Conservation (phyloP, 2,329 filamentous ascomycete genomes). For the Botrytis cinerea region DNA sequence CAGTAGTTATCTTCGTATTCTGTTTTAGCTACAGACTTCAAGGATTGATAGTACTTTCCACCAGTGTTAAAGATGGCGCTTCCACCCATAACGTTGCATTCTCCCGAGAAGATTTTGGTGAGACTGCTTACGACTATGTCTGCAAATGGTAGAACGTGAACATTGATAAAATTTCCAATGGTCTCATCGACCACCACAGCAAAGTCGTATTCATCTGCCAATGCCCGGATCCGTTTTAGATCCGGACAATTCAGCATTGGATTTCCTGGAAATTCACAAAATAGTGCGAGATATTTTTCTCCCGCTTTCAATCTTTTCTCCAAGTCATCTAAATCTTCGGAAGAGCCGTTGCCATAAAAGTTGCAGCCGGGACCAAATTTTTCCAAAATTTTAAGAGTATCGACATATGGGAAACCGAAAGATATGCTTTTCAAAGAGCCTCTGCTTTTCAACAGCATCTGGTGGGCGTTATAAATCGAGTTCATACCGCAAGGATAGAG, state of each 20-base stretch:
- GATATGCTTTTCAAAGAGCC: conserved; percentile 75
- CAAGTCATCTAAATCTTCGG: conserved; percentile 79
- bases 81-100: conserved; percentile 98
- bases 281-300: conserved; percentile 78
- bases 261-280: conserved; percentile 95
- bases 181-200: conserved; percentile 93
- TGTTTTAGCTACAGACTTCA: conserved; percentile 66
- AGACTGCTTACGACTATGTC: conserved; percentile 93
- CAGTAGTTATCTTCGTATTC: conserved; percentile 90
- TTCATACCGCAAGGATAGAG: conserved; percentile 92
- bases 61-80: conserved; percentile 66
- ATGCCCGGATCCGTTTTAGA: conserved; percentile 72
- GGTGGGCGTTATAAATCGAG: conserved; percentile 87
- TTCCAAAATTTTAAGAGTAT: conserved; percentile 90
- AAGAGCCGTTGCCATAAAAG: conserved; percentile 82
- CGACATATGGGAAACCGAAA: conserved; percentile 97
- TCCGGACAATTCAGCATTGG: conserved; percentile 85
- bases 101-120: conserved; percentile 96
- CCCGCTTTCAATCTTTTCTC: conserved; percentile 70
- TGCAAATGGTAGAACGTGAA: conserved; percentile 85
- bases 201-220: conserved; percentile 86
- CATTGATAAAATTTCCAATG: conserved; percentile 93
- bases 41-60: conserved; percentile 64
- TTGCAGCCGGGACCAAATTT: conserved; percentile 89
- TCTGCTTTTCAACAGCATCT: conserved; percentile 65